Evolutionary conservation across 768 basidiomycete species (phyloP).

Genomic region (Panaeolus papilionaceus): DNA sequence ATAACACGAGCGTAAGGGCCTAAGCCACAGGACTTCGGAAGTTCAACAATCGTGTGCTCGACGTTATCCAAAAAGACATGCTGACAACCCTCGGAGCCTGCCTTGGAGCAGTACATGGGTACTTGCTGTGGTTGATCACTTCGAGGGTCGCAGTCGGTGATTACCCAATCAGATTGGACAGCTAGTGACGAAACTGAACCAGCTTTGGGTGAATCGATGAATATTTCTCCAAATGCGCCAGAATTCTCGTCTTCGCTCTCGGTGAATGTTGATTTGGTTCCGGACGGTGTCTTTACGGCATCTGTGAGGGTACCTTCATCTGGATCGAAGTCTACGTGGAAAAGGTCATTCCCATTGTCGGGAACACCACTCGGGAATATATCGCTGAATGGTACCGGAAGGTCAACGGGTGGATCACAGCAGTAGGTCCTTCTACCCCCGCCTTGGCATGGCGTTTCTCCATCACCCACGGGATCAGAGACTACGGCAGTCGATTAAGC

Average conservation of each 20-base stretch:
- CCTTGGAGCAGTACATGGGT: slow-evolving; percentile 28
- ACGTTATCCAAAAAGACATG: slow-evolving; percentile 33
- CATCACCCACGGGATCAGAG: slow-evolving; percentile 27
- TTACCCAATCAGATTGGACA: slow-evolving; percentile 30
- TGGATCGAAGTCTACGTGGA: slow-evolving; percentile 29
- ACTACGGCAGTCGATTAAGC: slow-evolving; percentile 18
- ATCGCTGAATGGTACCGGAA: slow-evolving; percentile 25
- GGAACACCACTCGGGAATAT: slow-evolving; percentile 26
- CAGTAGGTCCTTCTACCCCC: slow-evolving; percentile 25
- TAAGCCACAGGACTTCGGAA: slow-evolving; percentile 32
- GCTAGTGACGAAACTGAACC: slow-evolving; percentile 30
- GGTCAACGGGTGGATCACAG: slow-evolving; percentile 24
- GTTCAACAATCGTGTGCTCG: slow-evolving; percentile 30
- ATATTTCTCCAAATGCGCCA: slow-evolving; percentile 27
- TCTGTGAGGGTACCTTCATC: slow-evolving; percentile 18
- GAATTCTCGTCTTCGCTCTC: slow-evolving; percentile 14
- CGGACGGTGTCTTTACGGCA: background rate
- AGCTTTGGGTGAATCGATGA: slow-evolving; percentile 34
- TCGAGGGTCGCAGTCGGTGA: slow-evolving; percentile 26
- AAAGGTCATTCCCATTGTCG: slow-evolving; percentile 23
- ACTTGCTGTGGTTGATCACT: slow-evolving; percentile 34
- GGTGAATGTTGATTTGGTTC: background rate
- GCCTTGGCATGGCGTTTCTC: slow-evolving; percentile 22
- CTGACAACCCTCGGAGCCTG: slow-evolving; percentile 24
- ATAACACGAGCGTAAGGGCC: slow-evolving; percentile 34